phyloP scores from a whole-genome alignment of 2,329 filamentous ascomycete species.

The Fusarium solani-melongenae region DNA sequence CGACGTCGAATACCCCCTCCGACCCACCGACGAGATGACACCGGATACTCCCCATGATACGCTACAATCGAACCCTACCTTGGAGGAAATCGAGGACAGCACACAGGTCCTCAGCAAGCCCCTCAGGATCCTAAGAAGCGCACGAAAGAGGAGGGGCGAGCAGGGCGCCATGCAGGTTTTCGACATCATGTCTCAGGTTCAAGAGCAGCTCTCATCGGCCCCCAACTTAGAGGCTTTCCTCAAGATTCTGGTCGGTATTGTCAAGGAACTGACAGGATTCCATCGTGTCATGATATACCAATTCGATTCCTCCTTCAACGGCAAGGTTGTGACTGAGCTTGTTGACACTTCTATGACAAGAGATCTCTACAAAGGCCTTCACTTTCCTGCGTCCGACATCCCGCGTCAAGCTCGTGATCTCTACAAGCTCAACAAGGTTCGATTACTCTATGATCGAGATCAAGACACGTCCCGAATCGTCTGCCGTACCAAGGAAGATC shows the following conservation, averaged over 20 bases:
- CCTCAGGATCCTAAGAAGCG: constrained; percentile 79
- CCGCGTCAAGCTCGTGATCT: constrained; percentile 87
- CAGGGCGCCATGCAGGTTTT: constrained; percentile 90
- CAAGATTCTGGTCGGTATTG: constrained; percentile 84
- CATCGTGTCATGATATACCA: constrained; percentile 95
- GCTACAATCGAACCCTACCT: constrained; percentile 75
- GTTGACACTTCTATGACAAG: constrained; percentile 83
- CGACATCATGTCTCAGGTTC: constrained; percentile 91
- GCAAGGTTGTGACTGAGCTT: constrained; percentile 86
- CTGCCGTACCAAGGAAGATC: constrained; percentile 78
- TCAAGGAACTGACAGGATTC: constrained; percentile 91
- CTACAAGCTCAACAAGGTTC: constrained; percentile 90
- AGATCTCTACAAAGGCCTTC: constrained; percentile 86
- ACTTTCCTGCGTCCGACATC: constrained; percentile 90
- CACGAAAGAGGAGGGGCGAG: constrained; percentile 79
- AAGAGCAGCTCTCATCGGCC: constrained; percentile 84
- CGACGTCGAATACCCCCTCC: constrained; percentile 74
- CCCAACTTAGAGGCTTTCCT: constrained; percentile 77
- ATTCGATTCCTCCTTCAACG: constrained; percentile 85
- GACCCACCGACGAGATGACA: constrained; percentile 68
- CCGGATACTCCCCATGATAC: constrained; percentile 79
- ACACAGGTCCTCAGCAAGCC: constrained; percentile 81
- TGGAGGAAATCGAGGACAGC: constrained; percentile 79
- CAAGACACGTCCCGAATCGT: constrained; percentile 83
- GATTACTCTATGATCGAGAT: constrained; percentile 87